Evolutionary conservation across 257 asterid species (phyloP), one percentile per base, ranked within the genome.

Genomic region (Forsythia suspensa): DNA sequence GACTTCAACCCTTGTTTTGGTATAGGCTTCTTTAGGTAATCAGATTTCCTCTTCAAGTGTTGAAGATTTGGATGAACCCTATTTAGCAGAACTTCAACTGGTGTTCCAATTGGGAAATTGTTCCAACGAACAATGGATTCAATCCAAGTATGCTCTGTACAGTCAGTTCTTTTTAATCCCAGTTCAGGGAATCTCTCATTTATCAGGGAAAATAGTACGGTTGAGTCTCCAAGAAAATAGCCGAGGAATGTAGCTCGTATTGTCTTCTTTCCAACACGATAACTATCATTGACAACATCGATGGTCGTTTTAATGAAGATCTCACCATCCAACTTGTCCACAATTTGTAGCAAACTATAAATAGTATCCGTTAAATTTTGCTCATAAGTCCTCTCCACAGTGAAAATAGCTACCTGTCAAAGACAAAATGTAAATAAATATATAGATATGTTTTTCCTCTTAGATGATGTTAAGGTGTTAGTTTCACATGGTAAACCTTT

Each of bases 301-400:
- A 84, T 18, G 8, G 80, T 43, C 68, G 41, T 76, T 29, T 81
- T 84, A 8, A 88, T 57, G 82, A 79, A 88, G 5, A 84, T 3
- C 34, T 85, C 85, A 0, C 80, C 39, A 11, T 79, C 78, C 10
- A 85, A 18, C 63, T 79, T 67, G 52, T 82, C 77, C 1, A 82
- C 85, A 8, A 84, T 16, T 18, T 44, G 46, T 20, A 74, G 82
- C 77, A 78, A 82, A 3, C 79, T 72, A 11, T 57, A 70, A 4
- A 81, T 75, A 6, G 77, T 44, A 52, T 77, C 37, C 0, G 84
- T 75, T 21, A 81, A 77, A 39, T 82, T 82, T 51, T 86, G 78
- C 5, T 72, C 83, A 15, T 61, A 77, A n/a, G 77, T 39, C 29
- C 83, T 71, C 2, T 3, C 48, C 6, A 82, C 77, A 5, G 70